phyloP scores from a whole-genome alignment of 2,329 filamentous ascomycete species.

The Paraphoma chrysanthemicola region DNA sequence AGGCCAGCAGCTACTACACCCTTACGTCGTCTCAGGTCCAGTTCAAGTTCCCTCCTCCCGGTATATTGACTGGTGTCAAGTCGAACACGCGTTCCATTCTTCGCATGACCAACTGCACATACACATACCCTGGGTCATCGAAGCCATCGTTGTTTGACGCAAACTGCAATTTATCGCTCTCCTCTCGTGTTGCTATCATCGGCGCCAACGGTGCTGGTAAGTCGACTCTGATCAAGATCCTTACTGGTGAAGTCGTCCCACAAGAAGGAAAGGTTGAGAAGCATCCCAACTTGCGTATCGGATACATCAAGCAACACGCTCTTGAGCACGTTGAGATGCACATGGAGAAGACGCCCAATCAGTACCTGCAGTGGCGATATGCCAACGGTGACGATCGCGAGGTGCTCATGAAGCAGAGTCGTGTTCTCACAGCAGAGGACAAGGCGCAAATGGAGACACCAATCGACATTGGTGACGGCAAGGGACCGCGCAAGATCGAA shows the following conservation, averaged over 20 bases:
- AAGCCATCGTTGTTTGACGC: slow-evolving; percentile 91
- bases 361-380: slow-evolving; percentile 99
- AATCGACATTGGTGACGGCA: slow-evolving; percentile 84
- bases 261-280: slow-evolving; percentile 90
- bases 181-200: slow-evolving; percentile 93
- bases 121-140: slow-evolving; percentile 86
- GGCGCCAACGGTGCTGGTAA: slow-evolving; percentile 98
- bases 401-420: slow-evolving; percentile 96
- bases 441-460: slow-evolving; percentile 89
- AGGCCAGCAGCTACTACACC: slow-evolving; percentile 98
- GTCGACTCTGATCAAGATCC: slow-evolving; percentile 95
- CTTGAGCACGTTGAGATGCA: slow-evolving; percentile 99
- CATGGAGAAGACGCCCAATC: slow-evolving; percentile 97
- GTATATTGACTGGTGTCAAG: slow-evolving; percentile 94
- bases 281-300: slow-evolving; percentile 97
- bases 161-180: slow-evolving; percentile 85
- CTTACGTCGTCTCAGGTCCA: slow-evolving; percentile 85
- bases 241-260: slow-evolving; percentile 90
- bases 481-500: slow-evolving; percentile 79
- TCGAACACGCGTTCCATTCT: slow-evolving; percentile 93
- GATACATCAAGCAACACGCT: slow-evolving; percentile 99
- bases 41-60: slow-evolving; percentile 98
- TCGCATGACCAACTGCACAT: slow-evolving; percentile 90
- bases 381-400: slow-evolving; percentile 96
- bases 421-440: slow-evolving; percentile 84